Base-by-base conservation (phyloP, 768 basidiomycete genomes). In the Dictyophora rubrovolvata region DNA sequence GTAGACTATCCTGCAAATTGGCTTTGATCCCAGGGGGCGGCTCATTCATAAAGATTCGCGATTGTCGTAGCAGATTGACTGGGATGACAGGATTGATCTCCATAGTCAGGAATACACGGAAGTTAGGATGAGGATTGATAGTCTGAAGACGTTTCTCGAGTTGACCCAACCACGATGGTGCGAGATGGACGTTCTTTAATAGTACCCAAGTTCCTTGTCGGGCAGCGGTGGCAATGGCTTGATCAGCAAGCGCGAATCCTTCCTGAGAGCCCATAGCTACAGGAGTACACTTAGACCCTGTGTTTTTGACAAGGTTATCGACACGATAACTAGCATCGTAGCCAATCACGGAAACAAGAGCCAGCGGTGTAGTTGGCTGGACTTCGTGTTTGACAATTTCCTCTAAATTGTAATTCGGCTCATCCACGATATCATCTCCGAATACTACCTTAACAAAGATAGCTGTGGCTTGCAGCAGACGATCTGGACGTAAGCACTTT, bases 261-360 rank as follows among this genome's bases (percentile, higher is more conserved):
- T 99, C 96, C 63, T 93, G 88, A 1, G 95, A 96, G 21, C 96
- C 96, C 93, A 99, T 96, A 14, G 96, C 96, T 21, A 99, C 91
- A 1, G 92, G 90, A 1, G 86, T 77, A 59, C 92, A 93, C 22
- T 87, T 83, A 28, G 82, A 78, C 16, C 85, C 83, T 11, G 84
- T 84, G 54, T 84, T 84, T 68, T 86, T 83, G 63, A 93, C 83
- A 48, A 95, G 79, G 64, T 85, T 86, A 65, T 96, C 93, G 42
- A 96, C 90, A 53, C 89, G 84, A 70, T 94, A 98, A 70, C 93
- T 95, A n/a, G 96, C 96, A 69, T 99, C 96, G 67, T 96, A 95
- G 16, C 96, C 96, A 1, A 91, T 84, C 2, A 99, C 93, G 6
- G 95, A 97, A 33, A 93, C 83, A 53, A 99, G 75, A 3, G 93